Percentiles rank a stretch among this genome's conserved stretches.
phyloP scores from a whole-genome alignment of 2,329 filamentous ascomycete genomes.

The Talaromyces marneffei region DNA sequence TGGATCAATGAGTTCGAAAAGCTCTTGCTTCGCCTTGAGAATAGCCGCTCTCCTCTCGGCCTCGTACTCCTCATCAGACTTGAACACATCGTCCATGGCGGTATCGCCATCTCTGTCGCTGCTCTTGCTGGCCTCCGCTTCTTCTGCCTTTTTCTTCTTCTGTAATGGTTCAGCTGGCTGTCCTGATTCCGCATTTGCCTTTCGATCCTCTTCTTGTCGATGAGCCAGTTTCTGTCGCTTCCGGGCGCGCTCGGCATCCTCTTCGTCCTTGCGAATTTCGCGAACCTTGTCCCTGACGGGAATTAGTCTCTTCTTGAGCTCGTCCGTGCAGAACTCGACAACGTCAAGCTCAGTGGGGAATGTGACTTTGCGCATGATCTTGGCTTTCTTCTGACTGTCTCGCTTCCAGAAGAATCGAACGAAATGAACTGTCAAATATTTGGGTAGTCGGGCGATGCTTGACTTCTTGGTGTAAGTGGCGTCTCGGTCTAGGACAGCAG shows the following conservation, averaged over 20 bases:
- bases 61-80: constrained; percentile 90
- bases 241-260: constrained; percentile 82
- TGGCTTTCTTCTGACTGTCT: constrained; percentile 94
- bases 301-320: constrained; percentile 72
- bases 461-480: constrained; percentile 84
- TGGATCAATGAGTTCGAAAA: constrained; percentile 69
- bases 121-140: constrained; percentile 45
- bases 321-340: constrained; percentile 91
- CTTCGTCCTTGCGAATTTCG: constrained; percentile 88
- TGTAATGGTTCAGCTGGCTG: constrained; percentile 38
- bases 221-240: constrained; percentile 79
- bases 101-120: constrained; percentile 61
- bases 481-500: constrained; percentile 68
- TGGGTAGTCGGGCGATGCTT: constrained; percentile 82
- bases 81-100: constrained; percentile 70
- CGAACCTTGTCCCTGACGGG: constrained; percentile 96
- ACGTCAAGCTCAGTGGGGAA: constrained; percentile 91
- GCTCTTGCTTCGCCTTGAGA: constrained; percentile 77
- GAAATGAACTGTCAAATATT: constrained; percentile 95
- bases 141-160: constrained; percentile 48
- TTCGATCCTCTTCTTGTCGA: constrained; percentile 50
- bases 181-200: constrained; percentile 31
- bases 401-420: constrained; percentile 98
- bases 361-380: constrained; percentile 98
- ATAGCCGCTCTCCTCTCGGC: constrained; percentile 73